These are phyloP conservation scores for Alnus rubra DNA, from an alignment of 306 rosid species.

Conservation along the genomic window DNA sequence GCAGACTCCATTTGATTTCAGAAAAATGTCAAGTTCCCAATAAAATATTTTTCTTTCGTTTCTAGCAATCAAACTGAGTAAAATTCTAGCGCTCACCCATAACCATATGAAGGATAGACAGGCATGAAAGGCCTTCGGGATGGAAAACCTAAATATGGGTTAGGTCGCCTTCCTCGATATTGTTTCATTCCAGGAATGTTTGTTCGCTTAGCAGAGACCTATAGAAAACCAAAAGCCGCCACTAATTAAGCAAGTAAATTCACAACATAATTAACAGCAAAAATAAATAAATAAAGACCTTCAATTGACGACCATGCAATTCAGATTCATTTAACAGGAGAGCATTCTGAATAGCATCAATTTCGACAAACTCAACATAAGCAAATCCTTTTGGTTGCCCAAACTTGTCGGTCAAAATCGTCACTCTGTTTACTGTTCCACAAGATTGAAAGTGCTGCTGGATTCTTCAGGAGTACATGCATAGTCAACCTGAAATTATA, in stretches of 20 bases:
- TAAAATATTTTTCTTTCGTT: conserved; percentile 7
- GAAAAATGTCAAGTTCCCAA: neutral
- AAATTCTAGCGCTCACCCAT: conserved; percentile 63
- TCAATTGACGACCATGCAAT: conserved; percentile 95
- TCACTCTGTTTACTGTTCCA: conserved; percentile 98
- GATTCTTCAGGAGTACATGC: conserved; percentile 97
- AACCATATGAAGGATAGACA: conserved; percentile 77
- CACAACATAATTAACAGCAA: neutral
- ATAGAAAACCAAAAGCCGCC: conserved; percentile 30
- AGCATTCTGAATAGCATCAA: conserved; percentile 95
- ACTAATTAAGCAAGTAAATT: conserved; percentile 21
- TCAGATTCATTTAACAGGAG: conserved; percentile 89
- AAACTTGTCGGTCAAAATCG: conserved; percentile 97
- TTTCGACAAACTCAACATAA: conserved; percentile 95
- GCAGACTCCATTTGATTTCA: neutral
- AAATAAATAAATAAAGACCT: conserved; percentile 47
- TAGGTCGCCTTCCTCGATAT: conserved; percentile 79
- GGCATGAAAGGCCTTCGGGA: conserved; percentile 86
- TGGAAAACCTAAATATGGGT: conserved; percentile 54
- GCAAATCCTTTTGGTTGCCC: conserved; percentile 99
- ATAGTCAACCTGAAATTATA: conserved; percentile 79
- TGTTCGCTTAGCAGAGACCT: conserved; percentile 98
- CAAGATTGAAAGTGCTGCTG: conserved; percentile 99
- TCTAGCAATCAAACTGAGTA: conserved; percentile 6
- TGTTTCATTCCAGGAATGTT: conserved; percentile 94